Conservation (phyloP, 2,329 filamentous ascomycete species). For the Phialophora tarda region DNA sequence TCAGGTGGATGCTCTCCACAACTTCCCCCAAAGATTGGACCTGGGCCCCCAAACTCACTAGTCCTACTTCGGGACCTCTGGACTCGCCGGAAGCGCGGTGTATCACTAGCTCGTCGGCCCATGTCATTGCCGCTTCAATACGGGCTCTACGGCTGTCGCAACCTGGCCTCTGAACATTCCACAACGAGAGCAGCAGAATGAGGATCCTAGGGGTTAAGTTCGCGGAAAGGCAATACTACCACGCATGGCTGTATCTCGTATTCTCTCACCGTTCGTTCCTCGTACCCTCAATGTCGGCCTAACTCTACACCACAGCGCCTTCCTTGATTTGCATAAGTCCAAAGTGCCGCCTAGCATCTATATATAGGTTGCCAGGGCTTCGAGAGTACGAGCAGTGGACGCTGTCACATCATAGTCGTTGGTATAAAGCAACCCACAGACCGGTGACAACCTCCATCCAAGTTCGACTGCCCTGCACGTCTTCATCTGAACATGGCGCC, state of each 20-base stretch:
- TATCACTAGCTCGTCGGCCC: background rate
- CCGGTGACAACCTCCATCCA: background rate
- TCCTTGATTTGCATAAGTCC: background rate
- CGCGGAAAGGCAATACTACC: background rate
- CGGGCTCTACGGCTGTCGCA: background rate
- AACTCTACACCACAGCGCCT: background rate
- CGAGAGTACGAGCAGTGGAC: background rate
- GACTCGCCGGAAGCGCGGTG: background rate
- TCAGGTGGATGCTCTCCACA: background rate
- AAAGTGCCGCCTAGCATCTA: background rate
- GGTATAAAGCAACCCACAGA: background rate
- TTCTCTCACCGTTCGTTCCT: background rate
- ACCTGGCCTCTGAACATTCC: background rate
- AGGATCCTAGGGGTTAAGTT: background rate
- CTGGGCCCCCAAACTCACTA: background rate
- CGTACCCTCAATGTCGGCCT: background rate
- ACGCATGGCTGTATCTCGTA: background rate
- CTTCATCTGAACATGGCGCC: slow-evolving; percentile 19
- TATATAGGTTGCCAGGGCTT: background rate
- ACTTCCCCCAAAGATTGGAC: background rate
- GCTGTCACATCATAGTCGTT: background rate
- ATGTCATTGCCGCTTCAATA: background rate
- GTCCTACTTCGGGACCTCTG: background rate
- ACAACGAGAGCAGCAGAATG: background rate
- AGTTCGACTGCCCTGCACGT: background rate